These are phyloP conservation scores for Penicillium bovifimosum DNA, from an alignment of 495 filamentous ascomycete species.

Conservation along the genomic window DNA sequence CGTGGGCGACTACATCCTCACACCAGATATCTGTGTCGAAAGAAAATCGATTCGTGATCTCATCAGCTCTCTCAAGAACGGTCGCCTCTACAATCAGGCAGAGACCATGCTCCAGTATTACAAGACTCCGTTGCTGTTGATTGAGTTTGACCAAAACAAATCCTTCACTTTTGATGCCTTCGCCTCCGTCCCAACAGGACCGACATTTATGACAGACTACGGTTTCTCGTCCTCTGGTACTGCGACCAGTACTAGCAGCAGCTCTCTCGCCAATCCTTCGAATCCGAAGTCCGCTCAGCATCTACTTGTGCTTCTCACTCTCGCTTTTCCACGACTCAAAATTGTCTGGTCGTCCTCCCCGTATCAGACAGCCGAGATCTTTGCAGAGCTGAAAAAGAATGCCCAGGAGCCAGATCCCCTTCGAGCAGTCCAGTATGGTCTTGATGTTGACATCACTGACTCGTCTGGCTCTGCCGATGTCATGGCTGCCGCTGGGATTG, in stretches of 20 bases:
- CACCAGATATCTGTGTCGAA: slow-evolving; percentile 85
- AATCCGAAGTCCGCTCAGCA: slow-evolving; percentile 73
- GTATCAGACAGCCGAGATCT: slow-evolving; percentile 97
- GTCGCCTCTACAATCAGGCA: slow-evolving; percentile 84
- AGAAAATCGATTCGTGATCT: slow-evolving; percentile 89
- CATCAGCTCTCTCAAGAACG: slow-evolving; percentile 84
- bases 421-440: slow-evolving; percentile 72
- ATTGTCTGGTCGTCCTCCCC: slow-evolving; percentile 92
- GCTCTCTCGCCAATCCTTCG: slow-evolving; percentile 37
- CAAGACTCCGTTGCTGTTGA: slow-evolving; percentile 82
- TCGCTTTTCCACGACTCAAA: slow-evolving; percentile 83
- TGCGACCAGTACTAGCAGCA: slow-evolving; percentile 46
- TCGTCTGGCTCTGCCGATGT: slow-evolving; percentile 54
- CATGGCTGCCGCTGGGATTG: slow-evolving; percentile 50
- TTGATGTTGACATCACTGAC: slow-evolving; percentile 54
- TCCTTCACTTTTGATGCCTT: slow-evolving; percentile 95
- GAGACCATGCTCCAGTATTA: slow-evolving; percentile 95
- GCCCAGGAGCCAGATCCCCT: slow-evolving; percentile 87
- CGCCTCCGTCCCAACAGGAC: slow-evolving; percentile 42
- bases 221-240: slow-evolving; percentile 61
- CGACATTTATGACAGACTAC: slow-evolving; percentile 47
- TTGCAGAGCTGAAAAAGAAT: slow-evolving; percentile 83
- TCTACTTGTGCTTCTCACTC: slow-evolving; percentile 85
- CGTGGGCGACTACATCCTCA: slow-evolving; percentile 93
- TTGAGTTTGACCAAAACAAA: slow-evolving; percentile 97